Evolutionary conservation across 2,329 filamentous ascomycete genomes (phyloP), one percentile per base, ranked within the genome.

Genomic region (Penicillium brasilianum): DNA sequence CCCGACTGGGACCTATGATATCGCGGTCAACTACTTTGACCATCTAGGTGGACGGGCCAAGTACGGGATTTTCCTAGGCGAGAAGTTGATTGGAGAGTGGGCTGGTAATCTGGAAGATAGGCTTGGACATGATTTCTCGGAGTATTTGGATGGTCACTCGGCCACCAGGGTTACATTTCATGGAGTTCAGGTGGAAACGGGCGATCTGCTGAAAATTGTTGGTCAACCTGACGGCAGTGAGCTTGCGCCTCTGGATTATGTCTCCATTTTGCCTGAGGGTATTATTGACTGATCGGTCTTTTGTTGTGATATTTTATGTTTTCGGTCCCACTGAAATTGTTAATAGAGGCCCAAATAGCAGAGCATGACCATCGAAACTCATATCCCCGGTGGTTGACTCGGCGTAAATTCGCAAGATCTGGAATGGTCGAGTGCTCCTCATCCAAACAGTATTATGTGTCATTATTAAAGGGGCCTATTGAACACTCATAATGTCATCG

Each of bases 1-100:
- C 37, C 51, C 51, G 9, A 25, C 51, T 8, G 51, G 51, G 11
- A 20, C 22, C 7, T 54, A 54, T 28, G 34, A 54, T 54, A 41
- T 54, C 14, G 51, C 51, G 16, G 36, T 54, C 0, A 54, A 54
- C 32, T 39, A 54, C 32, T 54, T 41, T 34, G 51, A 54, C 22
- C 51, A 54, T 41, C 20, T 54, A 8, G 51, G 51, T 18, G 51
- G 51, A 16, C 36, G 32, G 16, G 36, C 51, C 11, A 20, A 54
- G 34, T 54, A 54, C 18, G 11, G 41, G n/a, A 41, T 54, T 13
- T 54, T 41, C 32, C 51, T 54, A 3, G 36, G 22, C 4, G 34
- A 41, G 4, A 22, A 28, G 8, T 28, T 50, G 20, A 18, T 50
- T 50, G 46, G 46, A 16, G 2, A 14, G 4, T 50, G 46, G 46